phyloP scores from a whole-genome alignment of 2,329 filamentous ascomycete species.

The Trichoderma arundinaceum region DNA sequence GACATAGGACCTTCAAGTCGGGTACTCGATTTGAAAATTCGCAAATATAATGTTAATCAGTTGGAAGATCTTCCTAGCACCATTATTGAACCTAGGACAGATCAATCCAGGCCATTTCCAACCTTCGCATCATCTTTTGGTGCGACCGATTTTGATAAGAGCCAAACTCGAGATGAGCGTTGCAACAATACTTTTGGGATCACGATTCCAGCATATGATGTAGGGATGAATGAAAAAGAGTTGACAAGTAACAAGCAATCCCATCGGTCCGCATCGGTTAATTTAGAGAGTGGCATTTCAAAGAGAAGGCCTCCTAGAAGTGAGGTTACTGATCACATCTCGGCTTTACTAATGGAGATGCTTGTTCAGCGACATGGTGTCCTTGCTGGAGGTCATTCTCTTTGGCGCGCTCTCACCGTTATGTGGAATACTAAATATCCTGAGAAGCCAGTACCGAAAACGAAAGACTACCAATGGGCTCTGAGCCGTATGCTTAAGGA shows the following conservation, averaged over 20 bases:
- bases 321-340: conserved; percentile 35
- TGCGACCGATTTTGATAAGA: not conserved
- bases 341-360: conserved; percentile 40
- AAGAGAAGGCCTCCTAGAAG: not conserved
- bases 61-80: not conserved
- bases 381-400: conserved; percentile 56
- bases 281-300: not conserved
- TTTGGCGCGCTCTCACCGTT: conserved; percentile 55
- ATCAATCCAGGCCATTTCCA: not conserved
- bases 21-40: conserved; percentile 8
- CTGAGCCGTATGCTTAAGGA: conserved; percentile 48
- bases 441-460: conserved; percentile 49
- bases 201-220: not conserved
- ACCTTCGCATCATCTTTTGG: not conserved
- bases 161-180: not conserved
- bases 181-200: not conserved
- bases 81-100: not conserved
- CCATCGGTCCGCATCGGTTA: not conserved
- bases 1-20: conserved; percentile 6
- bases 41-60: conserved; percentile 1
- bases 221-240: not conserved
- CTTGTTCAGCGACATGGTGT: conserved; percentile 49
- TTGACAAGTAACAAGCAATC: not conserved
- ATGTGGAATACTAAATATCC: conserved; percentile 53
- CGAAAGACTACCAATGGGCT: conserved; percentile 48